Conservation (phyloP, 1,284 basidiomycete genomes). For the Boletellus dicymbophilus region DNA sequence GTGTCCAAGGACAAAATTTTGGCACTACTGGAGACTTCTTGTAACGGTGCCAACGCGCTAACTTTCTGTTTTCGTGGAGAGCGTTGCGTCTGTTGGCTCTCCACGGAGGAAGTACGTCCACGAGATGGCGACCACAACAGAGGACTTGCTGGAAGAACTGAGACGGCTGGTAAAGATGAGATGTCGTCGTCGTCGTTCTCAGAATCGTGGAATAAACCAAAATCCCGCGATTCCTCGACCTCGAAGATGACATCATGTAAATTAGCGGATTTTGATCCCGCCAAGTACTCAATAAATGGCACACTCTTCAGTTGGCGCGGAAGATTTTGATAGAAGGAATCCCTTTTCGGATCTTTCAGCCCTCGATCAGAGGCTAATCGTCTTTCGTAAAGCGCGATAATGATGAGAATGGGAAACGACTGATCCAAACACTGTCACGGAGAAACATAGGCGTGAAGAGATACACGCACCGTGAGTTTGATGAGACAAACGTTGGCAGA, state of each 20-base stretch:
- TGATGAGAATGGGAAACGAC: slow-evolving; percentile 78
- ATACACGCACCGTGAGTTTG: slow-evolving; percentile 52
- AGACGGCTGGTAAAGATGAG: slow-evolving; percentile 10
- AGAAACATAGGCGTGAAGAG: background rate
- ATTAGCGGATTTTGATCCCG: slow-evolving; percentile 63
- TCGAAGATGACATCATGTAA: slow-evolving; percentile 79
- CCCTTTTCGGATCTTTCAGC: slow-evolving; percentile 50
- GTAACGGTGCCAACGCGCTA: slow-evolving; percentile 27
- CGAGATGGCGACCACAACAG: slow-evolving; percentile 9
- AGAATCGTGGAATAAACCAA: slow-evolving; percentile 51
- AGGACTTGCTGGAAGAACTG: slow-evolving; percentile 15
- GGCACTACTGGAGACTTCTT: slow-evolving; percentile 31
- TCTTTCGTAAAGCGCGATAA: slow-evolving; percentile 83
- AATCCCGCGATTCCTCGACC: slow-evolving; percentile 55
- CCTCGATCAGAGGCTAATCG: slow-evolving; percentile 53
- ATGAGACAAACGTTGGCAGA: slow-evolving; percentile 83
- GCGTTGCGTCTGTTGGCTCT: slow-evolving; percentile 10
- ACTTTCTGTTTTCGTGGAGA: slow-evolving; percentile 27
- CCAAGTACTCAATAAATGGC: slow-evolving; percentile 70
- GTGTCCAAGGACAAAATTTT: slow-evolving; percentile 32
- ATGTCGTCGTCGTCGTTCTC: slow-evolving; percentile 36
- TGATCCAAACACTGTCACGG: slow-evolving; percentile 27
- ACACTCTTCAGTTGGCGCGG: slow-evolving; percentile 71
- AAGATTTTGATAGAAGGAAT: slow-evolving; percentile 61
- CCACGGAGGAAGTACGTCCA: slow-evolving; percentile 5